A percentile compares a stretch with the other conserved stretches of the same genome.
Conservation (phyloP, 73 alveolate genomes). For the Diophrys sp. region DNA sequence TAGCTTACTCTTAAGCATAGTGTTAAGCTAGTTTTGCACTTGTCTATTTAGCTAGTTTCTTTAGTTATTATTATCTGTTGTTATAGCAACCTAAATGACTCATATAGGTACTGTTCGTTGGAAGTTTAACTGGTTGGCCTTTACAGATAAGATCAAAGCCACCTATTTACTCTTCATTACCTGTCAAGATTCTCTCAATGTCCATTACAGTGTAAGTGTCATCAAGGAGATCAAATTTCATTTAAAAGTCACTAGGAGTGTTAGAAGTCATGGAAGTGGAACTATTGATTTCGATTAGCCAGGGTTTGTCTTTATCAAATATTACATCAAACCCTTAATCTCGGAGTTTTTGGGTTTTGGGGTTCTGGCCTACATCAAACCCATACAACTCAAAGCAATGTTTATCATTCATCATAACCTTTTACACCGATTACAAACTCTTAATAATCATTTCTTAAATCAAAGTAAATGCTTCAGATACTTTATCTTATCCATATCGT, state of each 20-base stretch:
- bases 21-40: conserved; percentile 92
- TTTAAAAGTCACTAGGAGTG: conserved; percentile 96
- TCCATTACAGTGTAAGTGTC: conserved; percentile 94
- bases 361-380: background rate
- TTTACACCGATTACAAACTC: conserved; percentile 87
- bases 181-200: conserved; percentile 95
- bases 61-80: conserved; percentile 90
- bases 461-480: conserved; percentile 87
- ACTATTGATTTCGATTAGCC: conserved; percentile 98
- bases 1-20: conserved; percentile 73
- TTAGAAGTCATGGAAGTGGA: conserved; percentile 99
- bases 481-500: conserved; percentile 93
- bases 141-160: conserved; percentile 99
- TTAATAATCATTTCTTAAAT: conserved; percentile 85
- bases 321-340: conserved; percentile 98
- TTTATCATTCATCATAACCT: conserved; percentile 98
- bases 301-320: conserved; percentile 98
- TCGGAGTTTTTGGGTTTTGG: too few relatives aligned
- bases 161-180: conserved; percentile 99
- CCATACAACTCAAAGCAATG: conserved; percentile 99
- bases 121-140: conserved; percentile 84
- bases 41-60: conserved; percentile 94
- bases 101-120: conserved; percentile 82
- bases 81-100: conserved; percentile 93
- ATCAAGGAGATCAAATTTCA: conserved; percentile 95